These are phyloP conservation scores for Apophysomyces ossiformis DNA, from an alignment of 371 early-diverging fungal species.

Conservation along the genomic window DNA sequence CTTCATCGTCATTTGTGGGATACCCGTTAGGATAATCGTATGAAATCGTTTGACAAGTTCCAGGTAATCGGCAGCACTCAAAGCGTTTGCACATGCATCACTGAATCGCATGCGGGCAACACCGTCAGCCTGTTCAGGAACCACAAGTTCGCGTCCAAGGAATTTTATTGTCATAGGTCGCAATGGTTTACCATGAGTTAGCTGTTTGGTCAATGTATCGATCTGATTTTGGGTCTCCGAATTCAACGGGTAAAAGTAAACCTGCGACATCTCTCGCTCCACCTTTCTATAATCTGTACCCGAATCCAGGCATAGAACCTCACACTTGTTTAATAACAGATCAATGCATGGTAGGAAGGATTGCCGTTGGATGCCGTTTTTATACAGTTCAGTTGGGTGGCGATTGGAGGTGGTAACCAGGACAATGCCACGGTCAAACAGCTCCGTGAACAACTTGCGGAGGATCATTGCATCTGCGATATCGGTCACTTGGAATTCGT, in stretches of 20 bases:
- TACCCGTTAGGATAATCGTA: constrained; percentile 79
- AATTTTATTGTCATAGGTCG: constrained; percentile 62
- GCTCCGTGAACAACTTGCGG: constrained; percentile 78
- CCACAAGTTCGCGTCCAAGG: constrained; percentile 70
- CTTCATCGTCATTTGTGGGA: constrained; percentile 83
- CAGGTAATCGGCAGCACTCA: constrained; percentile 92
- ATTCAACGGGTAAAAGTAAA: constrained; percentile 68
- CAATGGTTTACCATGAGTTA: constrained; percentile 40
- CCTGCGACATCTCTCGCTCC: constrained; percentile 58
- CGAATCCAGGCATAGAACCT: constrained; percentile 82
- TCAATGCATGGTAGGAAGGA: constrained; percentile 93
- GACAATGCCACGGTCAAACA: constrained; percentile 88
- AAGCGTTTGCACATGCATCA: constrained; percentile 82
- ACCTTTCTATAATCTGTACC: constrained; percentile 89
- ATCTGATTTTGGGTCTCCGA: constrained; percentile 50
- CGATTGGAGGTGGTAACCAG: constrained; percentile 93
- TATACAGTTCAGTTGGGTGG: constrained; percentile 93
- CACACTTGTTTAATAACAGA: constrained; percentile 79
- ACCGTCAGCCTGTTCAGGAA: constrained; percentile 68
- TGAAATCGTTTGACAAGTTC: constrained; percentile 75
- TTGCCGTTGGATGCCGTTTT: constrained; percentile 92
- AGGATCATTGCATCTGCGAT: constrained; percentile 97
- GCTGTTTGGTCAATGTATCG: constrained; percentile 32
- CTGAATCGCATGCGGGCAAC: constrained; percentile 81
- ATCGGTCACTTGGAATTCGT: constrained; percentile 97